Conservation (phyloP, 306 rosid genomes). For the Astragalus glycyphyllos region DNA sequence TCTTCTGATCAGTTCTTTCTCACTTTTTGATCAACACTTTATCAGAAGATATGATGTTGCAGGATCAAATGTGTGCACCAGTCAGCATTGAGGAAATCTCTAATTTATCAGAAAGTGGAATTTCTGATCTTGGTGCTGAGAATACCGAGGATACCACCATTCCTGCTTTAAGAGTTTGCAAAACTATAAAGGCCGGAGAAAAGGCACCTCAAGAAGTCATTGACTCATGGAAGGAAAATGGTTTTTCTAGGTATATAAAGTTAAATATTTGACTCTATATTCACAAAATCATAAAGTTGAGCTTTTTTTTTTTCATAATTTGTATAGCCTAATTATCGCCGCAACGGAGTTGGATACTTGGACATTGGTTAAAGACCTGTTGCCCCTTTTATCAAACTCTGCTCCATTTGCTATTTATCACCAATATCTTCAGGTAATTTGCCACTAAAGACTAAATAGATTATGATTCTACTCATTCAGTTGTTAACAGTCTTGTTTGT, state of each 20-base stretch:
- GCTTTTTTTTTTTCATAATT: background rate
- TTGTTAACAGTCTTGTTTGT: conserved; percentile 28
- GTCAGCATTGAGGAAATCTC: conserved; percentile 53
- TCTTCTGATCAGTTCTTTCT: conserved; percentile 27
- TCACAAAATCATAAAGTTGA: conserved; percentile 14
- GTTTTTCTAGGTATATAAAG: conserved; percentile 76
- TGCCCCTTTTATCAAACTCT: conserved; percentile 83
- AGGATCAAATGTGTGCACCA: conserved; percentile 56
- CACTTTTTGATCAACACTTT: conserved; percentile 13
- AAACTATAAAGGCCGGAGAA: conserved; percentile 77
- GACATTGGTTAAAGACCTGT: conserved; percentile 64
- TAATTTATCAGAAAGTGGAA: conserved; percentile 47
- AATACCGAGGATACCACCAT: conserved; percentile 32
- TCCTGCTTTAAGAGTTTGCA: conserved; percentile 52
- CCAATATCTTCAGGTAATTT: conserved; percentile 87
- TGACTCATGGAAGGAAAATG: conserved; percentile 82
- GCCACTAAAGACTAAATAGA: background rate
- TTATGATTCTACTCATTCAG: conserved; percentile 4
- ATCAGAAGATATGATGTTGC: conserved; percentile 35
- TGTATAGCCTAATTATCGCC: conserved; percentile 78
- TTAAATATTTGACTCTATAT: conserved; percentile 9
- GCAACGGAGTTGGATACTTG: conserved; percentile 88
- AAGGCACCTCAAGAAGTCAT: conserved; percentile 68
- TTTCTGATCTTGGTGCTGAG: conserved; percentile 51
- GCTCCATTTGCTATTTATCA: conserved; percentile 97